Base-by-base conservation (phyloP, 305 asterid genomes). In the Fraxinus floribunda region DNA sequence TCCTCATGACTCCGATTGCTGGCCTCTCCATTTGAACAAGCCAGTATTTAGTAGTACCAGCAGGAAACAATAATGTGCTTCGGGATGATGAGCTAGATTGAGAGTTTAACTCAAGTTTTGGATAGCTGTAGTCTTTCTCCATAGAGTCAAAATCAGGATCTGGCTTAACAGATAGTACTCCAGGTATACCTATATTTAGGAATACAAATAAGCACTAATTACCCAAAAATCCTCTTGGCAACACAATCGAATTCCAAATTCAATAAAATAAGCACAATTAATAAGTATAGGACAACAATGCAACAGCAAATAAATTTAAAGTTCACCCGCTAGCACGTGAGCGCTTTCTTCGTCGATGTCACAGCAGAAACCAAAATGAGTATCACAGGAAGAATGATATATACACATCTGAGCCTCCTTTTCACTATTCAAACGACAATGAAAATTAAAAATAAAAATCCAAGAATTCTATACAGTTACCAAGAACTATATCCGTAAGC, bases 381-480 rank as follows among this genome's bases (percentile, higher is more conserved):
- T 79, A 60, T 86, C 81, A 79, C 86, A 90, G 15, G 97, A 94
- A 86, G 90, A 94, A 87, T 93, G 91, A 87, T 94, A 94, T 62
- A 94, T 91, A 80, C 98, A 88, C 93, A 85, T 91, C 86, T 94
- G 97, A 80, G 99, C 97, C 87, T 90, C 94, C 88, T 83, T 84
- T 90, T 91, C 88, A 86, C 98, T 95, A 91, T 57, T 15, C 75
- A 88, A 84, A 76, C 78, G 7, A 20, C 62, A 38, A 38, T 20
- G 5, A 79, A 16, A 38, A 38, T 10, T 7, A 60, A 60, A 20
- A 60, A 60, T 60, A 60, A 22, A 83, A 68, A 83, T 71, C 20
- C 36, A 15, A 38, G 79, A 29, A 9, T 32, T 41, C 29, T 20
- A 38, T 55, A 20, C 72, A 36, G 32, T 16, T 52, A 62, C 32